Base-by-base conservation (phyloP, 2,329 filamentous ascomycete species). In the Pyrenophora teres region DNA sequence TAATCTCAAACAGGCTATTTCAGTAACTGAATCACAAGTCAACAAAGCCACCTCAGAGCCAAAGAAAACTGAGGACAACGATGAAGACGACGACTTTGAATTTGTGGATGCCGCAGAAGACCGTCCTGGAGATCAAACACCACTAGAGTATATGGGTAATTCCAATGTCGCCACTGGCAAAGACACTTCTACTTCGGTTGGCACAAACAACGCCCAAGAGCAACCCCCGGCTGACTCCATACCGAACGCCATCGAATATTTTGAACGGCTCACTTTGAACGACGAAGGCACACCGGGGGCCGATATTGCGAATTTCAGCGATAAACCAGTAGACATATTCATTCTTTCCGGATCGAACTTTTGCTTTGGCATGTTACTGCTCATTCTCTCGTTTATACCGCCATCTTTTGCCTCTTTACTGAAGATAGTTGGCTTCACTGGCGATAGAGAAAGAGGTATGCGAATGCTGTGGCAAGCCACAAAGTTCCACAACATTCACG, bases 311-410 rank as follows among this genome's bases (percentile, higher is more conserved):
- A 76, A 86, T 2, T 88, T 93, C 60, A 85, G 83, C 32, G 67
- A 72, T 3, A 86, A 92, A 53, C 86, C 89, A 0, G 83, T 93
- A 15, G 93, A 97, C 71, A 76, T 88, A 18, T 99, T 97, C 69
- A 87, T 97, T 32, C 91, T 96, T 71, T 92, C 90, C 0, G 93
- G 92, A 8, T 85, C 87, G 4, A 94, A 89, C 68, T 87, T 97
- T 73, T 96, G 92, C 73, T 97, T 92, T 65, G 94, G 94, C 3
- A 82, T 95, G 27, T 77, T 97, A 1, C 81, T 95, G 12, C 80
- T 97, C 1, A 80, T 97, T 46, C 86, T 97, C n/a, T 95, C 91
- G 10, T 88, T 97, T 77, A 86, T 97, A 0, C 95, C 94, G 0
- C 94, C 94, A 0, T 85, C 92, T 0, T 96, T 97, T 72, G 88